Evolutionary conservation across 768 basidiomycete genomes (phyloP).

Genomic region (Lactarius sanguifluus): DNA sequence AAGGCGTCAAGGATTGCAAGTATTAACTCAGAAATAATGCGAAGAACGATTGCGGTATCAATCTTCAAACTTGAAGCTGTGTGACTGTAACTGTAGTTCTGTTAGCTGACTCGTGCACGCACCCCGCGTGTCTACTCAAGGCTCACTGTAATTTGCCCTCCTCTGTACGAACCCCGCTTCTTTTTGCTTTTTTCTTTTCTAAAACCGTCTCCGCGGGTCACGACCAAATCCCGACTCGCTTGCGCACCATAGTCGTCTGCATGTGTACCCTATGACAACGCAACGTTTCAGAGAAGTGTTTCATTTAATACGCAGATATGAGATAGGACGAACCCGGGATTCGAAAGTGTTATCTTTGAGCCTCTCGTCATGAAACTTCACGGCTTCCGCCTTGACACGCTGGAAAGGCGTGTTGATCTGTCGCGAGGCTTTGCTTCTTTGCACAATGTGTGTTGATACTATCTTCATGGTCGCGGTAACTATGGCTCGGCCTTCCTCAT

Average conservation of each 20-base stretch:
- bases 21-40: neutral
- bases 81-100: constrained; percentile 61
- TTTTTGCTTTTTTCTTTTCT: constrained; percentile 99
- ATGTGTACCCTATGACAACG: constrained; percentile 51
- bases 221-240: constrained; percentile 84
- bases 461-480: constrained; percentile 11
- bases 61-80: constrained; percentile 84
- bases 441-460: constrained; percentile 18
- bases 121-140: neutral
- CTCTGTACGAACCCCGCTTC: constrained; percentile 91
- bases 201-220: constrained; percentile 93
- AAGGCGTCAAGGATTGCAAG: neutral
- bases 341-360: constrained; percentile 77
- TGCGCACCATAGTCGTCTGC: constrained; percentile 83
- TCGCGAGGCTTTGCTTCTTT: constrained; percentile 39
- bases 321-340: constrained; percentile 56
- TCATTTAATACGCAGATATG: constrained; percentile 9
- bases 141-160: constrained; percentile 89
- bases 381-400: constrained; percentile 67
- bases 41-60: constrained; percentile 20
- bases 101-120: constrained; percentile 2
- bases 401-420: constrained; percentile 70
- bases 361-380: constrained; percentile 47
- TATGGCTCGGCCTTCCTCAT: constrained; percentile 20
- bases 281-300: constrained; percentile 13